Conservation (phyloP, 2,329 filamentous ascomycete genomes). For the Passalora sequoiae region DNA sequence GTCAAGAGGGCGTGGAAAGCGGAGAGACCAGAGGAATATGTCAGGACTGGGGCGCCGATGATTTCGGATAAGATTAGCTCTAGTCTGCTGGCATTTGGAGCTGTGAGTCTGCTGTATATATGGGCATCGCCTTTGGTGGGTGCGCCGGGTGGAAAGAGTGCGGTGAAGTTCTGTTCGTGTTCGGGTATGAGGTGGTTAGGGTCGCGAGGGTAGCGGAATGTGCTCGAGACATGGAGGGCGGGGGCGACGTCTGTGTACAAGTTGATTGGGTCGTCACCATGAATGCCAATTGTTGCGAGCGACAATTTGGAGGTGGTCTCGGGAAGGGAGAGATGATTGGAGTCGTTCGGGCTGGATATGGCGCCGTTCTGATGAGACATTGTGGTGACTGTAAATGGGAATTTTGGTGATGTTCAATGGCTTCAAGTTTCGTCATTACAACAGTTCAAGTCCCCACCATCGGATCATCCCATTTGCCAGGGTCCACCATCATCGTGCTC, state of each 20-base stretch:
- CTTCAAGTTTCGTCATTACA: no score
- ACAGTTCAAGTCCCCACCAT: no score
- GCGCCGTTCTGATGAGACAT: neutral
- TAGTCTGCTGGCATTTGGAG: constrained; percentile 76
- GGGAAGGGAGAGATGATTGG: constrained; percentile 6
- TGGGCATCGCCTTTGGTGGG: constrained; percentile 56
- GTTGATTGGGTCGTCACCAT: constrained; percentile 35
- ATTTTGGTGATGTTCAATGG: no score
- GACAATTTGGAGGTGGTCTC: constrained; percentile 18
- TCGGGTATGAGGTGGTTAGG: constrained; percentile 55
- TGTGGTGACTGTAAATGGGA: neutral
- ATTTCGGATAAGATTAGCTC: constrained; percentile 75
- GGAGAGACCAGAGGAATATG: constrained; percentile 78
- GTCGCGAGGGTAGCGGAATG: constrained; percentile 73
- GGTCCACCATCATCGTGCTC: no score
- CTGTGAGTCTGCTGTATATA: constrained; percentile 75
- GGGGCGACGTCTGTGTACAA: constrained; percentile 68
- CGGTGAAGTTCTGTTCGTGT: constrained; percentile 23
- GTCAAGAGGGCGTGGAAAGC: constrained; percentile 85
- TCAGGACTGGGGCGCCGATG: constrained; percentile 63
- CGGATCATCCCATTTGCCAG: no score
- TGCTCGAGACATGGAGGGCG: constrained; percentile 84
- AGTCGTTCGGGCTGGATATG: constrained; percentile 19
- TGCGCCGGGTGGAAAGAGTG: constrained; percentile 26
- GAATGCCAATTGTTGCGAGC: constrained; percentile 31